Conservation (phyloP, 1,139 yeast species). For the Sporopachydermia cereana region DNA sequence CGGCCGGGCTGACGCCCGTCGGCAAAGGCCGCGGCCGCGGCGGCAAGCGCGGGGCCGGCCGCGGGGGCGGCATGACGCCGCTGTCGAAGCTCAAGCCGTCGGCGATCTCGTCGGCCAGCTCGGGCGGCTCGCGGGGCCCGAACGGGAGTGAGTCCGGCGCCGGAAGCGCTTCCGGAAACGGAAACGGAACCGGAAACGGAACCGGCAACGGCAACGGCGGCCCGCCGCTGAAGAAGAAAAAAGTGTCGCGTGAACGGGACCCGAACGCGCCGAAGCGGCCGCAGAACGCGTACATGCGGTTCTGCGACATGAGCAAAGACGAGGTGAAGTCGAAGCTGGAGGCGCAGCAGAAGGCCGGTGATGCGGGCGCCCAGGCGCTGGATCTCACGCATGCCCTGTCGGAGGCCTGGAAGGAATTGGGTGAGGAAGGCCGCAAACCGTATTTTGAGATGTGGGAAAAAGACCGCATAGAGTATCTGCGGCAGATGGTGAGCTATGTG, state of each 20-base stretch:
- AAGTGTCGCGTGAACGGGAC: constrained; percentile 38
- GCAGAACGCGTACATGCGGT: constrained; percentile 70
- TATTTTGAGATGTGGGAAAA: constrained; percentile 69
- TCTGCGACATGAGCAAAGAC: constrained; percentile 81
- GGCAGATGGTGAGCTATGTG: constrained; percentile 59
- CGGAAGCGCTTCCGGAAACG: neutral
- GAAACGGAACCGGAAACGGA: constrained; percentile 18
- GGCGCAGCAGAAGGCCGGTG: constrained; percentile 24
- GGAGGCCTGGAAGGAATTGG: constrained; percentile 75
- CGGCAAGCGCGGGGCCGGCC: neutral
- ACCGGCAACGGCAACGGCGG: constrained; percentile 8
- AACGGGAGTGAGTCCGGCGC: constrained; percentile 12
- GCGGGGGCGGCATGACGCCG: neutral
- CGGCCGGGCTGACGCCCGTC: neutral
- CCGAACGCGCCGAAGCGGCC: constrained; percentile 85
- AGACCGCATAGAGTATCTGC: constrained; percentile 64
- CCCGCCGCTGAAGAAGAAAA: constrained; percentile 14
- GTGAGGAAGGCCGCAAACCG: constrained; percentile 60
- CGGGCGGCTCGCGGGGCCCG: constrained; percentile 16
- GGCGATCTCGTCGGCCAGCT: neutral
- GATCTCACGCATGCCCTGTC: constrained; percentile 72
- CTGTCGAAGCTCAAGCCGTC: constrained; percentile 1
- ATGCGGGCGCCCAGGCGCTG: constrained; percentile 34
- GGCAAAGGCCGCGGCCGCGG: neutral
- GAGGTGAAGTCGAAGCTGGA: constrained; percentile 47